These are phyloP conservation scores for Arthrinium phaeospermum DNA, from an alignment of 2,329 filamentous ascomycete species.

Conservation along the genomic window DNA sequence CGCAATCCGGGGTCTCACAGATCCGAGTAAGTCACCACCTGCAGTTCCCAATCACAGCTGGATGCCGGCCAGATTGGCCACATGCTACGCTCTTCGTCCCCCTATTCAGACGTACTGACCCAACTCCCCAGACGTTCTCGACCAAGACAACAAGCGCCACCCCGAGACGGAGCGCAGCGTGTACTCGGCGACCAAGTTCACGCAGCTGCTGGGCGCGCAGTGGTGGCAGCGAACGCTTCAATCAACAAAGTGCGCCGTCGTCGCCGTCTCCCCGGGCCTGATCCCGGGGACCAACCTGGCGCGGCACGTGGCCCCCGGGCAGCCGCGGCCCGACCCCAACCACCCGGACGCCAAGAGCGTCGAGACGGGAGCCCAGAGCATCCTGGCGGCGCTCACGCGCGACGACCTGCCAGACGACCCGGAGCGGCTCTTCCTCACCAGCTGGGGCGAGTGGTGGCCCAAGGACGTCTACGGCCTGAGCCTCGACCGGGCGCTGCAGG, in stretches of 20 bases:
- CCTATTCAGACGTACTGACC: neutral
- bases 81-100: neutral
- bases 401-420: constrained; percentile 54
- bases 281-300: constrained; percentile 53
- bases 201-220: constrained; percentile 56
- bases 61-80: neutral
- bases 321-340: neutral
- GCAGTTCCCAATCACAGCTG: neutral
- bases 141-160: constrained; percentile 39
- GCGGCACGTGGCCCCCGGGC: neutral
- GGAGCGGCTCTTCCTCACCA: constrained; percentile 59
- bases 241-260: constrained; percentile 45
- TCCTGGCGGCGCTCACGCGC: constrained; percentile 50
- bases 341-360: constrained; percentile 5
- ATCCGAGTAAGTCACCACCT: neutral
- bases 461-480: constrained; percentile 48
- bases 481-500: constrained; percentile 53
- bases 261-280: constrained; percentile 60
- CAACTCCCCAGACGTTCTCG: neutral
- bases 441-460: constrained; percentile 63
- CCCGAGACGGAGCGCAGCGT: constrained; percentile 41
- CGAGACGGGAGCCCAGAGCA: constrained; percentile 45
- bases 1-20: constrained; percentile 44
- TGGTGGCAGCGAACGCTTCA: constrained; percentile 61
- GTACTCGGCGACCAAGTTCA: constrained; percentile 56